phyloP scores from a whole-genome alignment of 345 rosid species.

The Camelina sativa region DNA sequence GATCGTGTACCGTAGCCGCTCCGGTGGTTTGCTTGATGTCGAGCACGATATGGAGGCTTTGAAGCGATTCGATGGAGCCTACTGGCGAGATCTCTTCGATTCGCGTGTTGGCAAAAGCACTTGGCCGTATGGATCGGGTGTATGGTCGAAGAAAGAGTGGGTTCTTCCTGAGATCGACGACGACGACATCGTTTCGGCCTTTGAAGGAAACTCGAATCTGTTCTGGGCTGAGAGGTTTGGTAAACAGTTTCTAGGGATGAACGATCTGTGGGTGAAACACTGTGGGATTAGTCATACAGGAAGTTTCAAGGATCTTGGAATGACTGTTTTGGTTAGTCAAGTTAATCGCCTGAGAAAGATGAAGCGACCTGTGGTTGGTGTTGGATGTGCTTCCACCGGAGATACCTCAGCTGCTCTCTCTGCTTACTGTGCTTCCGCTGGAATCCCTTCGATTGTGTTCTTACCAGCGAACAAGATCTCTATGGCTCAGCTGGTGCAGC shows the following conservation, averaged over 20 bases:
- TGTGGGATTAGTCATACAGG: constrained; percentile 95
- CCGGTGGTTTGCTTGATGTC: constrained; percentile 83
- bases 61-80: constrained; percentile 65
- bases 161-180: constrained; percentile 81
- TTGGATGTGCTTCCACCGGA: constrained; percentile 94
- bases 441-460: constrained; percentile 88
- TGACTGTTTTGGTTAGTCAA: constrained; percentile 94
- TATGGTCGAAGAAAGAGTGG: constrained; percentile 95
- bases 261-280: constrained; percentile 91
- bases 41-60: constrained; percentile 82
- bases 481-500: constrained; percentile 93
- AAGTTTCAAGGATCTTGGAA: constrained; percentile 89
- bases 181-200: constrained; percentile 88
- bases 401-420: constrained; percentile 91
- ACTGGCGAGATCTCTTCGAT: constrained; percentile 81
- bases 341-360: constrained; percentile 78
- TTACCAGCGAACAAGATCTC: constrained; percentile 87
- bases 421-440: constrained; percentile 88
- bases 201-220: constrained; percentile 86
- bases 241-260: constrained; percentile 72
- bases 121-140: constrained; percentile 92
- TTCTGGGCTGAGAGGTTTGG: constrained; percentile 96
- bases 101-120: constrained; percentile 84
- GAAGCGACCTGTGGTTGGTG: constrained; percentile 79
- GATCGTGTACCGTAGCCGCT: constrained; percentile 82